Conservation (phyloP, 2,329 filamentous ascomycete genomes). For the Chaetothyriales sp. region DNA sequence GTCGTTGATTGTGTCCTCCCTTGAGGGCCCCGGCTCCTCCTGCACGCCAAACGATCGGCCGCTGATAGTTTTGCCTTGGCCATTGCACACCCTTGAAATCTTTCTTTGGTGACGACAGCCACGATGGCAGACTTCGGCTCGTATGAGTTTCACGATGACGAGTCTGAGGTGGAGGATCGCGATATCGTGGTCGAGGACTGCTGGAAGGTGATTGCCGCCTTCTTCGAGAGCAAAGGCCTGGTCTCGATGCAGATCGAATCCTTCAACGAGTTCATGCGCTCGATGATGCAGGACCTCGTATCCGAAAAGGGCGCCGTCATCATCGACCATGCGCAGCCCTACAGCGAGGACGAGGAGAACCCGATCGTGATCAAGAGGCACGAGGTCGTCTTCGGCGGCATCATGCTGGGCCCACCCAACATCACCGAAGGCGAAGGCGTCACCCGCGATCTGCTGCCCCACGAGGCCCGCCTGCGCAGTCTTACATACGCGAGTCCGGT, state of each 20-base stretch:
- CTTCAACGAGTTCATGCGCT: conserved; percentile 90
- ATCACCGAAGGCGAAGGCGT: conserved; percentile 87
- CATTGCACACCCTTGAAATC: background rate
- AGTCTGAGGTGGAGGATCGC: conserved; percentile 46
- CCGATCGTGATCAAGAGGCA: conserved; percentile 79
- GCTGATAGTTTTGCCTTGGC: background rate
- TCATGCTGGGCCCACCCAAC: conserved; percentile 76
- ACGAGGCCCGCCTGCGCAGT: conserved; percentile 90
- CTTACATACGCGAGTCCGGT: conserved; percentile 87
- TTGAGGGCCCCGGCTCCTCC: background rate
- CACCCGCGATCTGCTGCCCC: conserved; percentile 71
- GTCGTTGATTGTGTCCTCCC: background rate
- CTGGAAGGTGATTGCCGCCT: conserved; percentile 93
- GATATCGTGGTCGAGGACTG: conserved; percentile 91
- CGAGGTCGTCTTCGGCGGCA: conserved; percentile 83
- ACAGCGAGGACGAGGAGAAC: conserved; percentile 53
- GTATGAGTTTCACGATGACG: conserved; percentile 38
- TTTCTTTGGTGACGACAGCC: background rate
- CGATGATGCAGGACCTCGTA: conserved; percentile 87
- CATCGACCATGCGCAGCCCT: conserved; percentile 82
- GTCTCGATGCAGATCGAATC: conserved; percentile 97
- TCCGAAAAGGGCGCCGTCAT: conserved; percentile 81
- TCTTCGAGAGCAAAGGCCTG: conserved; percentile 90
- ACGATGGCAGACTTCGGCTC: conserved; percentile 43
- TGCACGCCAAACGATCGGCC: background rate